Base-by-base conservation (phyloP, 306 rosid species). In the Sicyos baderoa region DNA sequence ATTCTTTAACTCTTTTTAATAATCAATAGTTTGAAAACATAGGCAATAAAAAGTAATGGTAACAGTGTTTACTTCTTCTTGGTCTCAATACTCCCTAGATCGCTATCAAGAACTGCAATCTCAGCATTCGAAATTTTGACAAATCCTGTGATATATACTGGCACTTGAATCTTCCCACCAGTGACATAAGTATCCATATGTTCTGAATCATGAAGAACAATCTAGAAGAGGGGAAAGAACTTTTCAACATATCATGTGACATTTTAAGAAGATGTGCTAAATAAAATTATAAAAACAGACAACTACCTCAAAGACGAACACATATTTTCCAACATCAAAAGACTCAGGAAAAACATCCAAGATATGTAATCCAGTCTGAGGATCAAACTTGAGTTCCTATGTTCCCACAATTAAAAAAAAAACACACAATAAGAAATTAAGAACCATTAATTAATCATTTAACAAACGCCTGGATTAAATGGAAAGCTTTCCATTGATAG, bases 81-180 rank as follows among this genome's bases (percentile, higher is more conserved):
- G 81, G 90, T 79, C 81, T 94, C 99, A 73, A 90, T 65, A 56
- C 84, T 94, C 75, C 91, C 97, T 64, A 87, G 84, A 77, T 94
- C 99, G 64, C 88, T 94, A 81, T 94, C 99, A 56, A 94, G 86
- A 68, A 90, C 84, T 44, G 84, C 88, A 74, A 88, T 83, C 81
- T 94, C 96, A 57, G 95, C 89, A 55, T 73, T 85, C 69, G 86
- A 87, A 75, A 90, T 77, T 67, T 82, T 74, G 83, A 86, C 68
- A 71, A 80, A 50, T 65, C 99, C 99, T 5, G 96, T 85, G 68
- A 94, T 72, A 73, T 74, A 85, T 76, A 94, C 77, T 71, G 83
- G 90, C 76, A 90, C 99, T 75, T 74, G 87, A 73, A 86, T 82
- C 75, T 79, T 87, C 56, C 96, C 95, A 62, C 97, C 97, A 47